These are phyloP conservation scores for Cenchrus fungigraminus DNA, from an alignment of 176 grass and related monocot genomes.

Conservation along the genomic window DNA sequence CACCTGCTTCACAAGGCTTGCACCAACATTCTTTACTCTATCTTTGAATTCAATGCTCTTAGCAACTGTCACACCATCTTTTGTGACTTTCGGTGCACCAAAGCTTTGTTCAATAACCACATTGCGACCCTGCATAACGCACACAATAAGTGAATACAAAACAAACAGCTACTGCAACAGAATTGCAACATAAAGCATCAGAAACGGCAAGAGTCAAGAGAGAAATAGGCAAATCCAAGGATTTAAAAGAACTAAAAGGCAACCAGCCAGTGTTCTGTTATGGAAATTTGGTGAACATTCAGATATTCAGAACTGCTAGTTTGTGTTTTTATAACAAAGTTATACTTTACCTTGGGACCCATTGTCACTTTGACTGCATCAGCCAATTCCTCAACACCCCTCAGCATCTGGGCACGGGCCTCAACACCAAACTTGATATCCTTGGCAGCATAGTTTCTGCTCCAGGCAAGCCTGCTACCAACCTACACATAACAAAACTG, in stretches of 20 bases:
- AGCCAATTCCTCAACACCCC: slow-evolving; percentile 87
- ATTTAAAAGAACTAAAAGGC: background rate
- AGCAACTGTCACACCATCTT: slow-evolving; percentile 95
- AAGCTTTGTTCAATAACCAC: slow-evolving; percentile 96
- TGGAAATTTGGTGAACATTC: background rate
- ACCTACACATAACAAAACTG: slow-evolving; percentile 48
- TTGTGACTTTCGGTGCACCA: slow-evolving; percentile 98
- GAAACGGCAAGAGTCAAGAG: background rate
- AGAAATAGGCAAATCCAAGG: background rate
- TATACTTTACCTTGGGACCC: slow-evolving; percentile 85
- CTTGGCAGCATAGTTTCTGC: slow-evolving; percentile 94
- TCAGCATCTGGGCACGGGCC: slow-evolving; percentile 92
- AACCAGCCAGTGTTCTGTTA: background rate
- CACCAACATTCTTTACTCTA: slow-evolving; percentile 88
- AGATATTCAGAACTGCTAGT: background rate
- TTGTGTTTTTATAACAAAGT: background rate
- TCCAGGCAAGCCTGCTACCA: slow-evolving; percentile 88
- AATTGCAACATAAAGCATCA: background rate
- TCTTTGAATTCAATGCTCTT: slow-evolving; percentile 99
- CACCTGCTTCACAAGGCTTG: slow-evolving; percentile 98
- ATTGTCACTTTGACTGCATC: slow-evolving; percentile 98
- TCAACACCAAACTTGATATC: slow-evolving; percentile 98
- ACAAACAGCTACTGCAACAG: background rate
- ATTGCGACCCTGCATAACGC: slow-evolving; percentile 69
- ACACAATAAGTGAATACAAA: background rate